phyloP scores from a whole-genome alignment of 1,139 yeast genomes.

The Suhomyces bokatorum region DNA sequence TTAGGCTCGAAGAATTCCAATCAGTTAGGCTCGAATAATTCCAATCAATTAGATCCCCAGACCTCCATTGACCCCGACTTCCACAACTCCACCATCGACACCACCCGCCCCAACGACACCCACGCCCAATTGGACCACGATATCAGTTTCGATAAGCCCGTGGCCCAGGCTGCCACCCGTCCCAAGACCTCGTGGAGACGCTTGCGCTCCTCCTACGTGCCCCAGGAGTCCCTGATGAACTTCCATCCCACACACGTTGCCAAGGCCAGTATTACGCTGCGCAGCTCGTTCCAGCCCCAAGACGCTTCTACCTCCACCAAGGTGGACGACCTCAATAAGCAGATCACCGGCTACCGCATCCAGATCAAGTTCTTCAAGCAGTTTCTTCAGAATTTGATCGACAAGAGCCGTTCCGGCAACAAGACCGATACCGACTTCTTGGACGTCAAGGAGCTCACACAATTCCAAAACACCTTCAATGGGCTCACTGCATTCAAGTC shows the following conservation, averaged over 20 bases:
- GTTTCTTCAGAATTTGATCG: conserved; percentile 41
- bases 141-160: conserved; percentile 23
- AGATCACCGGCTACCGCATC: conserved; percentile 44
- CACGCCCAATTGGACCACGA: conserved; percentile 35
- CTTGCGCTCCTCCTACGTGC: conserved; percentile 27
- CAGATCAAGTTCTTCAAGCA: conserved; percentile 46
- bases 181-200: conserved; percentile 27
- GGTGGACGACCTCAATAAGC: conserved; percentile 38
- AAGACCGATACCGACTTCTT: conserved; percentile 9
- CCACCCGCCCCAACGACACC: conserved; percentile 29
- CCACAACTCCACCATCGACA: conserved; percentile 26
- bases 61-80: conserved; percentile 10
- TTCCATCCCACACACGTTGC: conserved; percentile 10
- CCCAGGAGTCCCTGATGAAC: conserved; percentile 6
- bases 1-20: no score
- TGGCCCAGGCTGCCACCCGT: not conserved
- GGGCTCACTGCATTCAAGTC: conserved; percentile 17
- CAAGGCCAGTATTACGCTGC: conserved; percentile 9
- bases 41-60: no score
- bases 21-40: no score
- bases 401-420: conserved; percentile 18
- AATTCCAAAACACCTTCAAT: conserved; percentile 25
- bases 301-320: conserved; percentile 20
- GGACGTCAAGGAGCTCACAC: conserved; percentile 27
- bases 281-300: conserved; percentile 14